These are phyloP conservation scores for Tolypocladium paradoxum DNA, from an alignment of 2,329 filamentous ascomycete species.

Conservation along the genomic window DNA sequence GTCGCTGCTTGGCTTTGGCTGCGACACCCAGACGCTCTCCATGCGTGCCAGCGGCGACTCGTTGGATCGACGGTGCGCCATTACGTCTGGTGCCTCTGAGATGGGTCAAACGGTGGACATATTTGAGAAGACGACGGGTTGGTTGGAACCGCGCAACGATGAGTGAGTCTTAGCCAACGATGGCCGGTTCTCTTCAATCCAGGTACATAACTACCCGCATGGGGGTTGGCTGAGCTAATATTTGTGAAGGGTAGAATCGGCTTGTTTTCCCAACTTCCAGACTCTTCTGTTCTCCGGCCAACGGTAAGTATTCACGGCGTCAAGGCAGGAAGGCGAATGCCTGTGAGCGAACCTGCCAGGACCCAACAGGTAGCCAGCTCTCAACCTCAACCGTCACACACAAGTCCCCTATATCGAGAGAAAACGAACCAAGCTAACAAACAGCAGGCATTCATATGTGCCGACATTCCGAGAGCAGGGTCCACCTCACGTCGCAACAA, in stretches of 20 bases:
- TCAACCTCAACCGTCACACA: too few species aligned
- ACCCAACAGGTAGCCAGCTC: too few species aligned
- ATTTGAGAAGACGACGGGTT: neutral
- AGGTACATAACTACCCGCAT: too few species aligned
- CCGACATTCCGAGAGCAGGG: neutral
- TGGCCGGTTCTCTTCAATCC: neutral
- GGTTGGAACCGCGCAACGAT: neutral
- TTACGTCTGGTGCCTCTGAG: neutral
- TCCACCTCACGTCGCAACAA: neutral
- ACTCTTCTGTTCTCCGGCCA: too few species aligned
- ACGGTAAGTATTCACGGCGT: too few species aligned
- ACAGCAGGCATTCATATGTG: neutral
- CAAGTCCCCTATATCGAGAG: too few species aligned
- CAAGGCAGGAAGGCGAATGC: too few species aligned
- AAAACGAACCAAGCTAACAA: too few species aligned
- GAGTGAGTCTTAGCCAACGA: neutral
- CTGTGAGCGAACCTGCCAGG: too few species aligned
- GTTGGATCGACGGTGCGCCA: neutral
- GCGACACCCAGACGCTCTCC: slow-evolving; percentile 10
- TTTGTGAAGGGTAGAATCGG: too few species aligned
- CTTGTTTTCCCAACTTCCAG: too few species aligned
- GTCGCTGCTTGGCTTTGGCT: slow-evolving; percentile 2
- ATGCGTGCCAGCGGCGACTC: neutral
- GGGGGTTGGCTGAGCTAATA: neutral
- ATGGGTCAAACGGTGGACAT: neutral